Base-by-base conservation (phyloP, 345 rosid species). In the Cardamine resedifolia region DNA sequence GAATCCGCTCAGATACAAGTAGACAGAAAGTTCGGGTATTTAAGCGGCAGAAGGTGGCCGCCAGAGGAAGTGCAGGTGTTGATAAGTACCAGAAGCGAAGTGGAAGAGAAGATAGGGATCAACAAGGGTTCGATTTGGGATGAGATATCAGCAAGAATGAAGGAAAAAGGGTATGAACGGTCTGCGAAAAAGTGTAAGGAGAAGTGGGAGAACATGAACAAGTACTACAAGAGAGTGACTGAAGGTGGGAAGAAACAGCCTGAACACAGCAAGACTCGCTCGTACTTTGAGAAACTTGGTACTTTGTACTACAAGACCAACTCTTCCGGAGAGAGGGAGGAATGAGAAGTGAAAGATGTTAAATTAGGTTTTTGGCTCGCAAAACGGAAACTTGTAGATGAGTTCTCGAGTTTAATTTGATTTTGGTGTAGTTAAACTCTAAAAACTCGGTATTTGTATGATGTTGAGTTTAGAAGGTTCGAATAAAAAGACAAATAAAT, bases 151-250 rank as follows among this genome's bases (percentile, higher is more conserved):
- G 76, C 21, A 5, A 77, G 72, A 56, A 85, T 89, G 96, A 68
- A 19, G 14, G 75, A 49, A 16, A 81, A 75, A 91, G 96, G 93
- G 18, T 91, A 83, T 70, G 59, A 64, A 8, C 75, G 90, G 15
- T 85, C 81, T 45, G 87, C 87, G 5, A 87, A 83, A 71, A 87
- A 89, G 77, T 91, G 97, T 16, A 89, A 80, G 81, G 96, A 86
- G 83, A 91, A 91, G 71, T 91, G 96, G 96, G 94, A 86, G 70
- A 91, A 89, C 78, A 86, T 91, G 71, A 87, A 86, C 77, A 86
- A 86, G 82, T 88, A 85, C 80, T 86, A 76, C 86, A 82, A 64
- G 77, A 86, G 74, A 75, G 72, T 85, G 11, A 60, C 65, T 50
- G 91, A 50, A 52, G 79, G 71, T 38, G 80, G 82, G 34, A 81